Evolutionary conservation across 2,329 filamentous ascomycete genomes (phyloP), one percentile per base, ranked within the genome.

Genomic region (Claviceps capensis): DNA sequence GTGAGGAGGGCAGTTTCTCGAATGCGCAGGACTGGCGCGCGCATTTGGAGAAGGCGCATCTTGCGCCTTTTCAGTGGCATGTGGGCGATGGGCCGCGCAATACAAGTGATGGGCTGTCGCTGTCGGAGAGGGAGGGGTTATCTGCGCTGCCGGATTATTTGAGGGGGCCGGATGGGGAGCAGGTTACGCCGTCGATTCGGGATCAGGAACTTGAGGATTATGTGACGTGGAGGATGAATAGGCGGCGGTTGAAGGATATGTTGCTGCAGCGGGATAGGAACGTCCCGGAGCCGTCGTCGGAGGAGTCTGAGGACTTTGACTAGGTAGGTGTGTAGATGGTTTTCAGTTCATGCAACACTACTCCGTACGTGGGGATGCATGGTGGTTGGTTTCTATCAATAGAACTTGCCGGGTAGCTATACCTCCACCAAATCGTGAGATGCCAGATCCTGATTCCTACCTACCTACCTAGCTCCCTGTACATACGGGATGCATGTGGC

Each of bases 21-120:
- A 26, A 58, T 54, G 13, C 53, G 58, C 23, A 52, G 59, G 0
- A 66, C 5, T 75, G 81, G 58, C 56, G 64, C n/a, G 57, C 60
- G 1, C 81, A 84, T 56, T 59, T 82, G 38, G 73, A 82, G 50
- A 61, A 71, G 54, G 59, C 57, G n/a, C 81, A 84, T 59, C 63
- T 83, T 45, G 60, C 69, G 13, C 72, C 74, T 2, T 66, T 78
- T 52, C 66, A 69, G 40, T 83, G 79, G 80, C 72, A 81, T 55
- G 67, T 76, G 43, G 81, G 81, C 16, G 81, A 83, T 50, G 81
- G 81, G 0, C 74, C 74, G 8, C 68, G 64, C 52, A 79, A 78
- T 57, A 66, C 55, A 42, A 40, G 50, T 9, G 49, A 54, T n/a
- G 54, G 53, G 9, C 56, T 34, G 30, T 34, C 49, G 6, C 26